Base-by-base conservation (phyloP, 2,329 filamentous ascomycete genomes). In the Fusarium austroafricanum region DNA sequence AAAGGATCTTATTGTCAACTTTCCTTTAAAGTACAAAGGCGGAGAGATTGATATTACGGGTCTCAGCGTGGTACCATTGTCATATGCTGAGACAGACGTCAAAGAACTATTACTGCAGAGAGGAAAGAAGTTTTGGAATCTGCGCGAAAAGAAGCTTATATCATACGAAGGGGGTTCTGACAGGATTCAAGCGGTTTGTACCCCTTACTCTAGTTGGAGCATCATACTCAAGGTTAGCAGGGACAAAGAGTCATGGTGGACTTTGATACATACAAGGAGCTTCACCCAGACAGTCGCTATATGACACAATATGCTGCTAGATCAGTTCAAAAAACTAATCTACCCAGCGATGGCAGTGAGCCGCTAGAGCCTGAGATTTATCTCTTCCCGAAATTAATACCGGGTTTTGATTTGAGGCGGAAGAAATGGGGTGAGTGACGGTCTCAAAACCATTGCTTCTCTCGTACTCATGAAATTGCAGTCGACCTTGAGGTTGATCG, bases 181-280 rank as follows among this genome's bases (percentile, higher is more conserved):
- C 14, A 46, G 26, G 5, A 20, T 47, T 4, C 15, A 49, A 10
- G 29, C 20, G 23, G 28, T 55, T 23, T n/a, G 59, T 23, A 5
- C 8, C 10, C 7, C 10, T 20, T 29, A 11, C 10, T 14, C 3
- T 0, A 12, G 10, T 4, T 20, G 4, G 7, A 26, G 26, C 0
- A 14, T 4, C 10, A 21, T 50, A 15, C 46, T 56, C 17, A 56
- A 15, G 7, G 5, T n/a, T 14, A 18, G 9, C 1, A 63, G 51
- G 50, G 61, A 4, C 61, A 65, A 53, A 20, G 61, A 5, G 57
- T 65, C 18, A 65, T 65, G 61, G 12, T 65, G 2, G 61, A 65
- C 11, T 53, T 58, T 6, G 6, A 44, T 0, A 64, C 59, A 1
- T 63, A 65, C 11, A 49, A 53, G 1, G 33, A 63, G 6, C 61